A percentile compares a stretch with the other conserved stretches of the same genome.
Conservation (phyloP, 2,329 filamentous ascomycete genomes). For the Emergomyces africanus region DNA sequence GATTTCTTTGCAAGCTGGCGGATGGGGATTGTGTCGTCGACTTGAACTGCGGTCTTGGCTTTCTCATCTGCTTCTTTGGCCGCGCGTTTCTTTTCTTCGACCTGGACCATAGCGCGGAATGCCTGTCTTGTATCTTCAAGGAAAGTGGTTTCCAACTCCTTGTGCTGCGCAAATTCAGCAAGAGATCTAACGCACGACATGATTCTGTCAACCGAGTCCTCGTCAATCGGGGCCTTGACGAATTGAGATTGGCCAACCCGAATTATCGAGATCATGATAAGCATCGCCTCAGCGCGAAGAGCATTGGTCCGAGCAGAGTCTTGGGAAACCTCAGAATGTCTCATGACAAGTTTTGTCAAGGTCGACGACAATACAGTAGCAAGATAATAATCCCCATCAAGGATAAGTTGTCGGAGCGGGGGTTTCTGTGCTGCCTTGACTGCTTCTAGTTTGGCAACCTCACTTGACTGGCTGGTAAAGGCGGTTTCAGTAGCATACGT, state of each 20-base stretch:
- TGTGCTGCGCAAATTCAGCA: constrained; percentile 77
- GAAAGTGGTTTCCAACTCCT: constrained; percentile 85
- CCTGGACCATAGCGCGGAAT: constrained; percentile 93
- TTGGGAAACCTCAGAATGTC: constrained; percentile 82
- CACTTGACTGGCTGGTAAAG: constrained; percentile 81
- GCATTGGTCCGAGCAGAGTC: constrained; percentile 84
- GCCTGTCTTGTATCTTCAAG: constrained; percentile 89
- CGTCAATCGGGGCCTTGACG: constrained; percentile 91
- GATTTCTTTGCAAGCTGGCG: constrained; percentile 91
- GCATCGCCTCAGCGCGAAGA: constrained; percentile 90
- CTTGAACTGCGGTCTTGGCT: constrained; percentile 85
- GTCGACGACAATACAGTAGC: constrained; percentile 92
- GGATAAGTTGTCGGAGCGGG: constrained; percentile 81
- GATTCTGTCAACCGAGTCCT: constrained; percentile 95
- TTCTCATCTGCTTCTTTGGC: constrained; percentile 87
- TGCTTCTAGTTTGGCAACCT: constrained; percentile 82
- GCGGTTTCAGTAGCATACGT: constrained; percentile 97
- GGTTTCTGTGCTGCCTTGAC: constrained; percentile 97
- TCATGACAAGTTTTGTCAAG: constrained; percentile 94
- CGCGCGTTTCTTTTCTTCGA: constrained; percentile 95
- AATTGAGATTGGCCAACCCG: constrained; percentile 98
- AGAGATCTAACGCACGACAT: constrained; percentile 94
- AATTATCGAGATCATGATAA: constrained; percentile 99
- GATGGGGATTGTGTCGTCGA: constrained; percentile 89
- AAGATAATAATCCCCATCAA: constrained; percentile 95